Conservation (phyloP, 2,329 filamentous ascomycete species). For the Colletotrichum lentis region DNA sequence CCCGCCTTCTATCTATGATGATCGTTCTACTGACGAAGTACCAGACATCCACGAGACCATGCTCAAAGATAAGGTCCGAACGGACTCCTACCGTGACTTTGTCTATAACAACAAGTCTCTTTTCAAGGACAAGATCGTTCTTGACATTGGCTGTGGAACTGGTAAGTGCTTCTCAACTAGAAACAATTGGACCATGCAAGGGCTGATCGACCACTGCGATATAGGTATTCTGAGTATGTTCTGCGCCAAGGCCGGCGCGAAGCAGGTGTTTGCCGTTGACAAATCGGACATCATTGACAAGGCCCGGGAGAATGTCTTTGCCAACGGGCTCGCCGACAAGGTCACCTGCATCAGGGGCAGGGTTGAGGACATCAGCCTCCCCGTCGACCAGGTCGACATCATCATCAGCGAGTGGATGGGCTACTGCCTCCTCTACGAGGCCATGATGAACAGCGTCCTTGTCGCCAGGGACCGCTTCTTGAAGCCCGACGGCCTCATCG, state of each 20-base stretch:
- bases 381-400: slow-evolving; percentile 84
- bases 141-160: slow-evolving; percentile 89
- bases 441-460: slow-evolving; percentile 93
- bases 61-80: slow-evolving; percentile 89
- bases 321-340: slow-evolving; percentile 75
- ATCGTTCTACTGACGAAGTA: slow-evolving; percentile 7
- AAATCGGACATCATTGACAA: slow-evolving; percentile 90
- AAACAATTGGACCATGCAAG: not conserved
- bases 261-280: slow-evolving; percentile 88
- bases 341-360: slow-evolving; percentile 86
- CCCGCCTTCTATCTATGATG: not conserved
- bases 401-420: slow-evolving; percentile 99
- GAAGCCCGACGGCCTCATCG: slow-evolving; percentile 79
- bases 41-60: slow-evolving; percentile 95
- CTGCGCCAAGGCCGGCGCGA: slow-evolving; percentile 87
- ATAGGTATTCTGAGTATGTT: slow-evolving; percentile 90
- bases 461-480: slow-evolving; percentile 89
- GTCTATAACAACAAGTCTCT: slow-evolving; percentile 91
- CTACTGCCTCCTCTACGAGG: slow-evolving; percentile 91
- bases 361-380: slow-evolving; percentile 84
- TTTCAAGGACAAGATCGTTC: slow-evolving; percentile 84
- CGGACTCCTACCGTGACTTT: slow-evolving; percentile 92
- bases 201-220: not conserved
- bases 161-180: slow-evolving; percentile 50
- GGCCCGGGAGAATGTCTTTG: slow-evolving; percentile 83